Evolutionary conservation across 2,329 filamentous ascomycete species (phyloP).

Genomic region (Diaporthe aspalathi): DNA sequence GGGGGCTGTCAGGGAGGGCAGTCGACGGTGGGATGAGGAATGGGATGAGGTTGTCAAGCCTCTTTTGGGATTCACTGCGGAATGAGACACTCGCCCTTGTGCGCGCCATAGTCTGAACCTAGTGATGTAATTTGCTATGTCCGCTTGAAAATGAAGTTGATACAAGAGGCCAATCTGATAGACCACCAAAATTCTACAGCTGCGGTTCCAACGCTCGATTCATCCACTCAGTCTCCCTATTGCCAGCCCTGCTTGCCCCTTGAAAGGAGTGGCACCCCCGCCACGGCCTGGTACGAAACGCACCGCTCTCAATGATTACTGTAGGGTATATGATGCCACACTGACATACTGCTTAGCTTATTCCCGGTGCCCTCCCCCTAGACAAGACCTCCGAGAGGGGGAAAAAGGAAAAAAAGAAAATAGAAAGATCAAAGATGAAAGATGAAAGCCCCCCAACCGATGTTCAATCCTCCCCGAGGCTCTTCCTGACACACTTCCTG

Average conservation of each 20-base stretch:
- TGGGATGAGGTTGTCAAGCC: conserved; percentile 87
- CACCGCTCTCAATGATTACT: conserved; percentile 3
- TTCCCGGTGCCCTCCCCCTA: not conserved
- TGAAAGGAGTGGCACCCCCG: conserved; percentile 5
- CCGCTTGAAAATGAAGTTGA: not conserved
- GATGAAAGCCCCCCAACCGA: not conserved
- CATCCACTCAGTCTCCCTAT: not conserved
- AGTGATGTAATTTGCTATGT: not conserved
- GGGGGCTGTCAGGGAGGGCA: conserved; percentile 80
- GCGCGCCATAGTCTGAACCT: not conserved
- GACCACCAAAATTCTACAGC: conserved; percentile 11
- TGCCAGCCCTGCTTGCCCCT: conserved; percentile 1
- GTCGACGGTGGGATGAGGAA: conserved; percentile 87
- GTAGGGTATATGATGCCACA: conserved; percentile 25
- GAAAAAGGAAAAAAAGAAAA: not conserved
- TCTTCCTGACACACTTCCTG: conserved; percentile 82
- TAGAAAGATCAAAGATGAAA: not conserved
- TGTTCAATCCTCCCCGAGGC: conserved; percentile 77
- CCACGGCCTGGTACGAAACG: conserved; percentile 16
- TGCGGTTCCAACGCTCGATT: not conserved
- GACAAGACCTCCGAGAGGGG: not conserved
- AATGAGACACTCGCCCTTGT: conserved; percentile 40
- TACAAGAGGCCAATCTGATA: not conserved
- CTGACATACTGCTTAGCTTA: not conserved
- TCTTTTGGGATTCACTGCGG: conserved; percentile 66